phyloP scores from a whole-genome alignment of 345 rosid species.

The Salix udensis region DNA sequence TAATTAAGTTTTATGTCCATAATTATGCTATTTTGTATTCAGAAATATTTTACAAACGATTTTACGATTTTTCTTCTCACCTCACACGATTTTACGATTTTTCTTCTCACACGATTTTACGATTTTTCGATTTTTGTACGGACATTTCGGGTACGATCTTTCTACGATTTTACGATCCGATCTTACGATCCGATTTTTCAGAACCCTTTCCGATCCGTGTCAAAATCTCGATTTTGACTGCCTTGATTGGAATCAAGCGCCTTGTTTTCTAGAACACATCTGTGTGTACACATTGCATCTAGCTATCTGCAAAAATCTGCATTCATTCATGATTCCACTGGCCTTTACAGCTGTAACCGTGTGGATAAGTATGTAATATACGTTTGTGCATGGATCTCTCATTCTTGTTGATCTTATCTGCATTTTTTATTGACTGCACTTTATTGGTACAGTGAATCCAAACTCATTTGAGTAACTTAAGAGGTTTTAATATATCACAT shows the following conservation, averaged over 20 bases:
- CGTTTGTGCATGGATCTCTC: background rate
- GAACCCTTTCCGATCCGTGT: no score
- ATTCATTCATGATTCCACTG: background rate
- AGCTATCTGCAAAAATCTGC: background rate
- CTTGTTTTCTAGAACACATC: background rate
- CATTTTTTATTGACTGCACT: background rate
- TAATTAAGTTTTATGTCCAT: no score
- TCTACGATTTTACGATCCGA: no score
- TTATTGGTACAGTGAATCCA: constrained; percentile 17
- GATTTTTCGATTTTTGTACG: no score
- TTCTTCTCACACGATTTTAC: no score
- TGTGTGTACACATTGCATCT: constrained; percentile 13
- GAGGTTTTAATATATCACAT: constrained; percentile 8
- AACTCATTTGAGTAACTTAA: background rate
- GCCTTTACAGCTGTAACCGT: constrained; percentile 20
- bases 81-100: no score
- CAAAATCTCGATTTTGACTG: no score
- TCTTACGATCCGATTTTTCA: no score
- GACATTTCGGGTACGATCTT: no score
- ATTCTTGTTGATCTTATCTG: background rate
- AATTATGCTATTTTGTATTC: no score
- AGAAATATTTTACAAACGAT: no score
- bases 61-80: no score
- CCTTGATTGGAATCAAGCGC: background rate
- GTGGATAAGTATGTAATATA: background rate